Evolutionary conservation across 495 filamentous ascomycete genomes (phyloP).

Genomic region (Trichoderma orchidacearum): DNA sequence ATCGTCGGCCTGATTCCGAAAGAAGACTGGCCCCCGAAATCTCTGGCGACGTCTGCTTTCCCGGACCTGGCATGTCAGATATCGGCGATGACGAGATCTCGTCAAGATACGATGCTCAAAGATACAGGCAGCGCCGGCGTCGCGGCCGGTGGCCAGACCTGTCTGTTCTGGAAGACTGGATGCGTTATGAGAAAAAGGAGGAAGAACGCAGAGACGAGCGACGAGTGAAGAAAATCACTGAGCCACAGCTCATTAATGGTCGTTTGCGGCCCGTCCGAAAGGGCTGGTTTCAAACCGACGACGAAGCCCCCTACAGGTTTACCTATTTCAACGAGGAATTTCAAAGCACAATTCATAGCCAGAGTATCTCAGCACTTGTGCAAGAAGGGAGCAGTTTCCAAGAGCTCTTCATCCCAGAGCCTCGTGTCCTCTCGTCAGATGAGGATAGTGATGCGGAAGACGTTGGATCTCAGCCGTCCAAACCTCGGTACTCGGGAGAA

Average conservation of each 20-base stretch:
- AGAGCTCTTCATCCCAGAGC: conserved; percentile 62
- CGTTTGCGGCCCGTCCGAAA: conserved; percentile 68
- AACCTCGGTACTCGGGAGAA: conserved; percentile 11
- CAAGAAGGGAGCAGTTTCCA: conserved; percentile 71
- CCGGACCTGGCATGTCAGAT: conserved; percentile 62
- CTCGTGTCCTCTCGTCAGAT: conserved; percentile 32
- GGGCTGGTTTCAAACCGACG: conserved; percentile 75
- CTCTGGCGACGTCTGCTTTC: conserved; percentile 73
- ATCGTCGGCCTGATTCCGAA: conserved; percentile 39
- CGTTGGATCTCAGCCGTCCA: conserved; percentile 12
- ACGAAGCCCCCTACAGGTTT: conserved; percentile 86
- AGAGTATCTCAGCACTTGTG: conserved; percentile 82
- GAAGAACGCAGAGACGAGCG: conserved; percentile 76
- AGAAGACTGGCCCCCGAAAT: not conserved
- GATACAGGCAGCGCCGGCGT: conserved; percentile 35
- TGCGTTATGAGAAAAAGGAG: conserved; percentile 67
- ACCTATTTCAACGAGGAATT: conserved; percentile 99
- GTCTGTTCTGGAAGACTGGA: conserved; percentile 78
- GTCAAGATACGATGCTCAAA: conserved; percentile 8
- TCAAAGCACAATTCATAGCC: conserved; percentile 83
- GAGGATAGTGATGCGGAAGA: conserved; percentile 51
- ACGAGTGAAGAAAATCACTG: conserved; percentile 83
- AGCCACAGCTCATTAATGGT: conserved; percentile 83
- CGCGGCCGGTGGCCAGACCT: conserved; percentile 45
- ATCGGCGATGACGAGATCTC: conserved; percentile 61